These are phyloP conservation scores for Hypoxylon sp. DNA, from an alignment of 2,329 filamentous ascomycete genomes.

Conservation along the genomic window DNA sequence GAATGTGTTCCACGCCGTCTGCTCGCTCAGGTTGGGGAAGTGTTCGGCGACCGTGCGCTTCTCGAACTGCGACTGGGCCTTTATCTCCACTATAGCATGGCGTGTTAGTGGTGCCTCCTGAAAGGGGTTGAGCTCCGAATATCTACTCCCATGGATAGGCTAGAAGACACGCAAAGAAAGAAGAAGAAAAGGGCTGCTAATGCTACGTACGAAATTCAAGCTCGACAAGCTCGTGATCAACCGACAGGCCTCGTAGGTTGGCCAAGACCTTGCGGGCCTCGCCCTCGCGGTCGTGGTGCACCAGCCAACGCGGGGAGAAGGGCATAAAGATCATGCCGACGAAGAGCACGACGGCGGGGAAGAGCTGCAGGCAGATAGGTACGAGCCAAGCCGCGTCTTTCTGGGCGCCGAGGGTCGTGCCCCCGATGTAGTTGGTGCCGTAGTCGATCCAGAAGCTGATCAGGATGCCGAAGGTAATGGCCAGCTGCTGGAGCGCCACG, in stretches of 20 bases:
- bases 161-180: no score
- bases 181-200: no score
- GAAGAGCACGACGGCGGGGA: conserved; percentile 71
- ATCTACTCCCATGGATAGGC: no score
- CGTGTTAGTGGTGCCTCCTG: no score
- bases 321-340: conserved; percentile 81
- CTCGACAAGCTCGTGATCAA: conserved; percentile 72
- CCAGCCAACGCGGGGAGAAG: conserved; percentile 78
- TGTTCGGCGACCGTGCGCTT: conserved; percentile 72
- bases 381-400: conserved; percentile 76
- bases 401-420: conserved; percentile 54
- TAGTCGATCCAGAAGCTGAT: conserved; percentile 70
- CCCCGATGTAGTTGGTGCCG: conserved; percentile 73
- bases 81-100: no score
- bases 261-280: conserved; percentile 72
- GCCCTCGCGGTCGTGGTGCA: conserved; percentile 68
- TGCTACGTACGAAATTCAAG: conserved; percentile 80
- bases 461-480: conserved; percentile 69
- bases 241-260: conserved; percentile 66
- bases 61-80: conserved; percentile 79
- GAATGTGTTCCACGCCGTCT: conserved; percentile 68
- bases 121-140: no score
- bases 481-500: conserved; percentile 59
- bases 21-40: conserved; percentile 70
- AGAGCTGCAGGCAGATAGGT: conserved; percentile 75